Percentiles rank a stretch among this genome's conserved stretches.
Conservation (phyloP, 352 stramenopile species). For the Phytophthora podocarpi region DNA sequence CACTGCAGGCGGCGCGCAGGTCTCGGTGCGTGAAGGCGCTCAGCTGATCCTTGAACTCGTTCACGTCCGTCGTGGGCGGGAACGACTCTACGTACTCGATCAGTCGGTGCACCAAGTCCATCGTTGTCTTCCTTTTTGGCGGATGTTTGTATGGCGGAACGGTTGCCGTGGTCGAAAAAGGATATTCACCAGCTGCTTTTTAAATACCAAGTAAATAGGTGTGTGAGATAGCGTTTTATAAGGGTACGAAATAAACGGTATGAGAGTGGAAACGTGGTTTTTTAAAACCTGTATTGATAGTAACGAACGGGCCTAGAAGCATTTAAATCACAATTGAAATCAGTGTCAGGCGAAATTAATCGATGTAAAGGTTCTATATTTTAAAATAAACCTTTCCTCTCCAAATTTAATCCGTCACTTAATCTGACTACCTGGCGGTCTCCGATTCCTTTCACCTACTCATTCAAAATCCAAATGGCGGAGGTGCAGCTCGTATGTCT, state of each 20-base stretch:
- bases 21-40: slow-evolving; percentile 19
- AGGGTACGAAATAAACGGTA: background rate
- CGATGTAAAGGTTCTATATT: too few relatives aligned
- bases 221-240: background rate
- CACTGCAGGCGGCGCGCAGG: slow-evolving; percentile 16
- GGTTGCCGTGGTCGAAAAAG: background rate
- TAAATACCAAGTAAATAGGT: background rate
- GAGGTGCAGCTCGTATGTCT: slow-evolving; percentile 69
- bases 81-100: slow-evolving; percentile 25
- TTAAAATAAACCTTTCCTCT: too few relatives aligned
- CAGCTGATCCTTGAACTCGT: slow-evolving; percentile 23
- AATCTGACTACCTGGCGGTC: too few relatives aligned
- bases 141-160: background rate
- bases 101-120: slow-evolving; percentile 19
- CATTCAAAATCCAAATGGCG: too few relatives aligned
- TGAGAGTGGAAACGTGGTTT: background rate
- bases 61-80: slow-evolving; percentile 1
- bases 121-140: slow-evolving; percentile 4
- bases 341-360: too few relatives aligned
- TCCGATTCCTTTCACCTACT: too few relatives aligned
- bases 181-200: slow-evolving; percentile 3
- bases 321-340: too few relatives aligned
- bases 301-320: too few relatives aligned
- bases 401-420: too few relatives aligned
- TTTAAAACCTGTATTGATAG: too few relatives aligned